Evolutionary conservation across 441 rosid genomes (phyloP).

Genomic region (Aleurites moluccanus): DNA sequence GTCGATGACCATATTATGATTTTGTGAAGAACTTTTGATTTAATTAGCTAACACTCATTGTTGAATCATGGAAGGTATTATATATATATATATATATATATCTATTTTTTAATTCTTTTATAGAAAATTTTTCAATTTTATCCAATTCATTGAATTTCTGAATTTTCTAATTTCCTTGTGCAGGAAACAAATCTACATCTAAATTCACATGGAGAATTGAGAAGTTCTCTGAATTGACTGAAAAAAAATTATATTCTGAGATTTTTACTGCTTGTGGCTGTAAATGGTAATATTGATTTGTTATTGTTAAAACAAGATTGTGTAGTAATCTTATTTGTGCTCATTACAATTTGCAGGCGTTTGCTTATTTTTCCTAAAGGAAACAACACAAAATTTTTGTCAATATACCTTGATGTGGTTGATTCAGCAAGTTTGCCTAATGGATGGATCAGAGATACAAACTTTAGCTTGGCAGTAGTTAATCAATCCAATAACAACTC

Average conservation of each 20-base stretch:
- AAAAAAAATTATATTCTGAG: background rate
- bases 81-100: too few relatives aligned
- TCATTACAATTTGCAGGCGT: background rate
- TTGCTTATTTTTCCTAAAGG: conserved; percentile 12
- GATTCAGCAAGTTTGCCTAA: conserved; percentile 2
- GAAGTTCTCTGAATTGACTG: background rate
- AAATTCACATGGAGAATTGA: background rate
- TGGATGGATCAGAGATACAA: conserved; percentile 14
- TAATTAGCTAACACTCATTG: too few relatives aligned
- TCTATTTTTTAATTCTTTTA: too few relatives aligned
- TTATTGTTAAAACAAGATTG: too few relatives aligned
- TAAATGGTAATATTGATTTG: background rate
- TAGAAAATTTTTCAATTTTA: too few relatives aligned
- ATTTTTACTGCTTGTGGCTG: background rate
- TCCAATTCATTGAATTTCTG: too few relatives aligned
- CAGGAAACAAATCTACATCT: too few relatives aligned
- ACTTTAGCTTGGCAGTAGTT: conserved; percentile 6
- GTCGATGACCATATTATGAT: too few relatives aligned
- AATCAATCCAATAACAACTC: background rate
- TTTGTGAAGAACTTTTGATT: too few relatives aligned
- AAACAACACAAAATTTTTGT: conserved; percentile 1
- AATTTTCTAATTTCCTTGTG: too few relatives aligned
- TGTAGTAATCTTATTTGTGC: too few relatives aligned
- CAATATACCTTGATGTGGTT: conserved; percentile 8
- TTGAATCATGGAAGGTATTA: too few relatives aligned